A percentile compares a stretch with the other conserved stretches of the same genome.
Evolutionary conservation across 805 yeast species (phyloP).

Genomic region (Cyberlindnera subsufficiens): DNA sequence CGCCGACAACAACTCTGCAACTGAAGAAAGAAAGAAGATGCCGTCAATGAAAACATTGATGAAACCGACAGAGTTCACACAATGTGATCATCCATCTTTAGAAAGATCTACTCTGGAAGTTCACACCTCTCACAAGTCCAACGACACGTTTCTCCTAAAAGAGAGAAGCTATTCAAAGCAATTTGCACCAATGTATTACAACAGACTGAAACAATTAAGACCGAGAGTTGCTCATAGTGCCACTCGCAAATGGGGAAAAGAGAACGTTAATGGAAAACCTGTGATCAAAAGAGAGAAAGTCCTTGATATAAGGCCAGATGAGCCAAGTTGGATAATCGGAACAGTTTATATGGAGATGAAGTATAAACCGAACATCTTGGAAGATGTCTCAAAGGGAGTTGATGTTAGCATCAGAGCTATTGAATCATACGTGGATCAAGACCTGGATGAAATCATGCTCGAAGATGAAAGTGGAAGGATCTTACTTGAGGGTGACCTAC

Average conservation of each 20-base stretch:
- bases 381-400: constrained; percentile 60
- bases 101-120: not conserved
- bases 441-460: constrained; percentile 56
- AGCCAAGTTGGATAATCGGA: constrained; percentile 79
- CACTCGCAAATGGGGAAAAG: constrained; percentile 51
- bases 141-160: constrained; percentile 4
- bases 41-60: not conserved
- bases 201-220: constrained; percentile 43
- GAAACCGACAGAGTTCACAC: not conserved
- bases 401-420: constrained; percentile 35
- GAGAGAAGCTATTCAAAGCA: constrained; percentile 47
- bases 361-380: constrained; percentile 77
- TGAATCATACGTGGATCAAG: constrained; percentile 48
- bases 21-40: not conserved
- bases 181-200: constrained; percentile 50
- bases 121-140: constrained; percentile 8
- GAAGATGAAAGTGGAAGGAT: constrained; percentile 95
- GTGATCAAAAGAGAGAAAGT: constrained; percentile 41
- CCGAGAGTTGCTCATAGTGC: constrained; percentile 43
- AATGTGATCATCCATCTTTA: not conserved
- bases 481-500: constrained; percentile 54
- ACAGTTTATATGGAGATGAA: constrained; percentile 81
- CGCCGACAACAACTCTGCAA: not conserved
- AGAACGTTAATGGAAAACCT: constrained; percentile 30
- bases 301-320: constrained; percentile 56